phyloP scores from a whole-genome alignment of 2,329 filamentous ascomycete species.

The Cordyceps cicadae region DNA sequence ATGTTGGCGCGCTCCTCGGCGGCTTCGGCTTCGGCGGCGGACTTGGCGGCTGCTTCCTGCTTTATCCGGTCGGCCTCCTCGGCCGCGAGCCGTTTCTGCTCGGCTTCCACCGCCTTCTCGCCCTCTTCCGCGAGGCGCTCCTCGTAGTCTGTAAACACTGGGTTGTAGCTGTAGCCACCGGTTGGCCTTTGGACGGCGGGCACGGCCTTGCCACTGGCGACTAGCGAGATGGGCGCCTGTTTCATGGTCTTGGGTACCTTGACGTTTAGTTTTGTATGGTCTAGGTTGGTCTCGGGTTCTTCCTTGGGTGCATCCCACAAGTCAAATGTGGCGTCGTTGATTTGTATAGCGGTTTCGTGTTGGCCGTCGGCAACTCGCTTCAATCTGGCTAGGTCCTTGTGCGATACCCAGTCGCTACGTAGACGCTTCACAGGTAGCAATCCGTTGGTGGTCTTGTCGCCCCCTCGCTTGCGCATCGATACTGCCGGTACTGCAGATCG shows the following conservation, averaged over 20 bases:
- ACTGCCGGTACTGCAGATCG: constrained; percentile 78
- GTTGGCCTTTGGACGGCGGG: constrained; percentile 72
- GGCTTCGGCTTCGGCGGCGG: constrained; percentile 66
- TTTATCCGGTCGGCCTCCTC: constrained; percentile 59
- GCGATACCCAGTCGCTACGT: constrained; percentile 70
- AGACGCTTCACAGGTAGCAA: constrained; percentile 66
- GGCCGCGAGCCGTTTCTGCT: constrained; percentile 62
- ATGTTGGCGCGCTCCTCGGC: constrained; percentile 58
- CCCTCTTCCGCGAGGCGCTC: constrained; percentile 66
- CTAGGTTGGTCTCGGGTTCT: constrained; percentile 42
- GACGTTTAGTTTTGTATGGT: constrained; percentile 56
- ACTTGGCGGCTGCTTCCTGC: constrained; percentile 59
- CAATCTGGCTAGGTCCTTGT: constrained; percentile 74
- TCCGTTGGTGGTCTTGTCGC: constrained; percentile 63
- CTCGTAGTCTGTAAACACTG: constrained; percentile 78
- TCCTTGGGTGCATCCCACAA: constrained; percentile 54
- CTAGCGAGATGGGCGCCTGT: constrained; percentile 69
- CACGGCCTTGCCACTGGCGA: constrained; percentile 71
- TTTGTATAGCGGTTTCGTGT: constrained; percentile 44
- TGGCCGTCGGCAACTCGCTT: constrained; percentile 70
- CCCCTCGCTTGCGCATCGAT: constrained; percentile 65
- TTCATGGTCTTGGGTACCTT: constrained; percentile 69
- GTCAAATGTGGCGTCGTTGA: constrained; percentile 64
- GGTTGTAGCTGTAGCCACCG: constrained; percentile 88
- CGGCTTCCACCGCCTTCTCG: constrained; percentile 68